These are phyloP conservation scores for Eruca vesicaria DNA, from an alignment of 441 rosid genomes.

Conservation along the genomic window DNA sequence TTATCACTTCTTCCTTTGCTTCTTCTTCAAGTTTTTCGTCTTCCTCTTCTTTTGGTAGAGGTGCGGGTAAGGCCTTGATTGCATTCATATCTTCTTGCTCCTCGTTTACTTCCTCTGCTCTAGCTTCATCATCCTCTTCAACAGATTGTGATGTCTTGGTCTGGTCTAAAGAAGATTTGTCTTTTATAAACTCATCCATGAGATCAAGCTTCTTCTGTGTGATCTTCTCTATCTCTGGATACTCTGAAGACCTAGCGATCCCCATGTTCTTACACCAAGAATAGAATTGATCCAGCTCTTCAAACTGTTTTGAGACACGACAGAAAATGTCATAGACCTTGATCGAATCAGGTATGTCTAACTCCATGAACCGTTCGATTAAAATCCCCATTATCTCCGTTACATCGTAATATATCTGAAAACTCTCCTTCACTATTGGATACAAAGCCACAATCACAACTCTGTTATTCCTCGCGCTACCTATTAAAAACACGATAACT, in stretches of 20 bases:
- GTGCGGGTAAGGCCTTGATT: constrained; percentile 62
- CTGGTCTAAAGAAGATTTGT: constrained; percentile 52
- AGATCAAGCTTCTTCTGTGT: constrained; percentile 76
- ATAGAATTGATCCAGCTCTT: constrained; percentile 71
- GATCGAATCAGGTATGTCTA: constrained; percentile 57
- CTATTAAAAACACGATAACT: constrained; percentile 35
- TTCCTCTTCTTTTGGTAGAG: constrained; percentile 40
- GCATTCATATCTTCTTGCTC: constrained; percentile 48
- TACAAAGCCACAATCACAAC: constrained; percentile 73
- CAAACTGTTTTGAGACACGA: constrained; percentile 61
- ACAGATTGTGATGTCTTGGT: constrained; percentile 5
- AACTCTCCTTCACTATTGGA: constrained; percentile 75
- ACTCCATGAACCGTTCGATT: constrained; percentile 80
- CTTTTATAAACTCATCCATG: constrained; percentile 79
- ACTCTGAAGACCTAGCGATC: constrained; percentile 73
- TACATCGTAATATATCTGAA: constrained; percentile 66
- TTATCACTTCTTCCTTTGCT: constrained; percentile 23
- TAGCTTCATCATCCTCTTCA: not conserved
- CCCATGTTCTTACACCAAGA: constrained; percentile 70
- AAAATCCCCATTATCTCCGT: constrained; percentile 60
- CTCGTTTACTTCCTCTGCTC: constrained; percentile 16
- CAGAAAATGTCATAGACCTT: constrained; percentile 69
- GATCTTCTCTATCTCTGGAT: constrained; percentile 76
- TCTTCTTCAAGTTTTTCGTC: constrained; percentile 23
- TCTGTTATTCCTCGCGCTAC: constrained; percentile 64